Base-by-base conservation (phyloP, 805 yeast genomes). In the Myxozyma kluyveri region DNA sequence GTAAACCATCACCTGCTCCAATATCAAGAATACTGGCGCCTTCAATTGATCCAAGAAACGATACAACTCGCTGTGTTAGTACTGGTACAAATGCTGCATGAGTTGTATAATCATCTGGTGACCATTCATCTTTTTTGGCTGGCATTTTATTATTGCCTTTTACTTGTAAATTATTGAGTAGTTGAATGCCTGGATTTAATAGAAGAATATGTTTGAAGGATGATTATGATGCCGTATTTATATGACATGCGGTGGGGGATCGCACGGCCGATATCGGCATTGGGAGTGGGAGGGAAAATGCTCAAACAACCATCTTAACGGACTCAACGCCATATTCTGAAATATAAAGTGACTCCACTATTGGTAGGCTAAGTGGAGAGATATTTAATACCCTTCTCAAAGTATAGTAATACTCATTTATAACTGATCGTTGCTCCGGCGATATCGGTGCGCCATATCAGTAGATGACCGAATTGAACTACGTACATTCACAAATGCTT, bases 1-100 rank as follows among this genome's bases (percentile, higher is more conserved):
- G 45, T 3, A 49, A 37, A 21, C 61, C 61, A 45, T 58, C 61
- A 38, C 61, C 61, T 37, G 54, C 50, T 24, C 61, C 61, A 31
- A 58, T 31, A 32, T 58, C 61, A 36, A 58, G 61, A 39, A 58
- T 45, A 5, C 7, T 23, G 48, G 56, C 61, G 17, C 24, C 17
- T 1, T 53, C 24, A 6, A 27, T 2, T n/a, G 52, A 49, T 10
- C 23, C 54, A 19, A 57, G 53, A 27, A 49, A 46, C 22, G 50
- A 19, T 21, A 58, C 61, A 32, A 58, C 53, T 21, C 48, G 46
- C 26, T 38, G 27, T 3, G 61, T 37, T n/a, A 56, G 47, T n/a
- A 12, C 36, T 4, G 61, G 61, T 18, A 58, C 61, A 39, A 52
- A 58, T 7, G 57, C 33, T 17, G 61, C 61, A 27, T 49, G 46